Evolutionary conservation across 192 early-diverging fungal genomes (phyloP).

Genomic region (Coemansia sp.): DNA sequence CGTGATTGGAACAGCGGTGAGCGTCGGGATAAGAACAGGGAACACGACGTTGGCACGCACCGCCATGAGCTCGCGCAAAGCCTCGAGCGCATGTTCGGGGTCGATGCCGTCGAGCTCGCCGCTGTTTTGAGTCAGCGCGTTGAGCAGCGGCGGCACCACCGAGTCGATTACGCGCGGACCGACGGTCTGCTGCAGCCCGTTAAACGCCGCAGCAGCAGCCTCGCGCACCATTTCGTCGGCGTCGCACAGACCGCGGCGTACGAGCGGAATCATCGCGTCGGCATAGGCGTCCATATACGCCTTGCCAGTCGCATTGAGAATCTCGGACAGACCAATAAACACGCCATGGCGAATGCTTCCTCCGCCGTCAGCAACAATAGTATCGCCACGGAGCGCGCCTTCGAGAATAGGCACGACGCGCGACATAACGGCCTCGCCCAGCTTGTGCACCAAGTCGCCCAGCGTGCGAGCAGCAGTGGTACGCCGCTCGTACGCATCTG

Average conservation of each 20-base stretch:
- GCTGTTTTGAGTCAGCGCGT: constrained; percentile 60
- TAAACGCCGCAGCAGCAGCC: constrained; percentile 91
- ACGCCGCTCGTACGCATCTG: constrained; percentile 74
- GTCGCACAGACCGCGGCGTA: constrained; percentile 84
- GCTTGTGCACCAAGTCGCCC: constrained; percentile 90
- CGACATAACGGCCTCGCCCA: constrained; percentile 86
- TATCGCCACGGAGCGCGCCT: constrained; percentile 60
- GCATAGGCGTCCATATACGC: constrained; percentile 81
- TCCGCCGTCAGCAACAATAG: constrained; percentile 9
- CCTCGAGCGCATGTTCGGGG: constrained; percentile 79
- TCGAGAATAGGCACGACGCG: constrained; percentile 92
- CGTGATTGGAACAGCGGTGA: constrained; percentile 83
- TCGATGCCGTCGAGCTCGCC: constrained; percentile 27
- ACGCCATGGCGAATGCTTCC: constrained; percentile 83
- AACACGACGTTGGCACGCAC: constrained; percentile 96
- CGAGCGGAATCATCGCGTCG: constrained; percentile 77
- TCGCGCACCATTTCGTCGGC: constrained; percentile 83
- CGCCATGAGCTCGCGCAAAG: constrained; percentile 96
- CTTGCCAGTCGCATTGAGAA: constrained; percentile 83
- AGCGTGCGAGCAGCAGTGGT: constrained; percentile 87
- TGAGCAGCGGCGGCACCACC: constrained; percentile 86
- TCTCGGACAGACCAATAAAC: constrained; percentile 89
- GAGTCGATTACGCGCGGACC: constrained; percentile 93
- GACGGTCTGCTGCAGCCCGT: constrained; percentile 86
- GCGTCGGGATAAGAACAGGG: constrained; percentile 95